A percentile compares a stretch with the other conserved stretches of the same genome.
phyloP scores from a whole-genome alignment of 2,329 filamentous ascomycete genomes.

The Aspergillus fumigatus region DNA sequence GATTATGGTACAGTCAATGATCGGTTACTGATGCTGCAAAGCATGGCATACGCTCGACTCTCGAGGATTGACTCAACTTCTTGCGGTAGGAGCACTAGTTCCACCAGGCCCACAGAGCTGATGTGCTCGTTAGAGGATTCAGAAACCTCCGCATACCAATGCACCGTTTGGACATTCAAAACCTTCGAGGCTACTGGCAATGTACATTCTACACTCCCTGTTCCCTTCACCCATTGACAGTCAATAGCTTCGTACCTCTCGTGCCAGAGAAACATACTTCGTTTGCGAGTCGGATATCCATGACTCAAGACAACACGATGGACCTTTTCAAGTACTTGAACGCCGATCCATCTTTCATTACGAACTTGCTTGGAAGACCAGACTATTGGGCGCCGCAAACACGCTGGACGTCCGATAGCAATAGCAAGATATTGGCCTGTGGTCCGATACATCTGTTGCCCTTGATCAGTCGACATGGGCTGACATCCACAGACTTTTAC shows the following conservation, averaged over 20 bases:
- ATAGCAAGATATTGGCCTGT: conserved; percentile 7
- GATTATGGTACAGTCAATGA: not conserved
- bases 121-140: not conserved
- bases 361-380: conserved; percentile 11
- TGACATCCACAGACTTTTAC: conserved; percentile 7
- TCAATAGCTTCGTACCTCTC: conserved; percentile 9
- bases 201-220: conserved; percentile 1
- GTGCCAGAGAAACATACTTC: conserved; percentile 11
- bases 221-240: not conserved
- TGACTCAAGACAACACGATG: conserved; percentile 5
- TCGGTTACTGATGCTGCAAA: not conserved
- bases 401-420: conserved; percentile 8
- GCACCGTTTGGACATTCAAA: not conserved
- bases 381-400: conserved; percentile 15
- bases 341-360: conserved; percentile 8
- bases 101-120: not conserved
- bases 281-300: conserved; percentile 5
- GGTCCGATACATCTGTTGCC: not conserved
- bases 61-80: not conserved
- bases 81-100: not conserved
- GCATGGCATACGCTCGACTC: not conserved
- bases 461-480: too few relatives aligned
- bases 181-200: conserved; percentile 6
- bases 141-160: not conserved
- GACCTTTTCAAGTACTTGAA: conserved; percentile 2